These are phyloP conservation scores for Furculomyces boomerangus DNA, from an alignment of 371 early-diverging fungal genomes.

Conservation along the genomic window DNA sequence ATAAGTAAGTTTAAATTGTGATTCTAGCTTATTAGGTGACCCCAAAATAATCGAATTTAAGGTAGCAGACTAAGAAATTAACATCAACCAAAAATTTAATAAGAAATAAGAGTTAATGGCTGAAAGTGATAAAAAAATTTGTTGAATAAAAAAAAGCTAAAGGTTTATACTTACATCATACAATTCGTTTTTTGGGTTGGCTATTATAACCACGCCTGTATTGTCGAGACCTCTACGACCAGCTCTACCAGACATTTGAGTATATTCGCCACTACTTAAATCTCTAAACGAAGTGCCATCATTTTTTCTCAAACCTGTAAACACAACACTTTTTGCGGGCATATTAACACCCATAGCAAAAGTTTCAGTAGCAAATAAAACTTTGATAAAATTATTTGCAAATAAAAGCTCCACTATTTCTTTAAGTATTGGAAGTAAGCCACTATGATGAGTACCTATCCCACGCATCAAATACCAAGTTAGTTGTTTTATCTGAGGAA, in stretches of 20 bases:
- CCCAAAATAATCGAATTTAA: constrained; percentile 70
- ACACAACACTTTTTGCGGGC: constrained; percentile 93
- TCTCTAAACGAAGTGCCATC: constrained; percentile 76
- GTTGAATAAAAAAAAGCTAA: neutral
- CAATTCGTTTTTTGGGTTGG: constrained; percentile 13
- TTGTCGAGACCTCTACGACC: constrained; percentile 94
- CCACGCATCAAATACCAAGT: constrained; percentile 73
- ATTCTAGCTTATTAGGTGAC: constrained; percentile 74
- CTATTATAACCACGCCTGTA: constrained; percentile 86
- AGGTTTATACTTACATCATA: neutral
- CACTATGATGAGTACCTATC: constrained; percentile 96
- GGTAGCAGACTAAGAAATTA: constrained; percentile 23
- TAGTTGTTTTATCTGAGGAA: constrained; percentile 87
- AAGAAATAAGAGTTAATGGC: neutral
- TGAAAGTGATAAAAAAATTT: neutral
- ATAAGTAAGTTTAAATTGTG: constrained; percentile 96
- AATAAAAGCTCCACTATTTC: constrained; percentile 98
- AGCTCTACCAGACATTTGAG: constrained; percentile 99
- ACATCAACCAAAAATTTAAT: neutral
- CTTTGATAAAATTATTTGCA: constrained; percentile 78
- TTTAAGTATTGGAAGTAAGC: constrained; percentile 95
- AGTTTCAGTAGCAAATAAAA: constrained; percentile 88
- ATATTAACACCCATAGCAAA: constrained; percentile 99
- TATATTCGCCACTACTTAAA: constrained; percentile 90
- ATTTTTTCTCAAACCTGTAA: constrained; percentile 81